These are phyloP conservation scores for Prinsepia uniflora DNA, from an alignment of 306 rosid species.

Conservation along the genomic window DNA sequence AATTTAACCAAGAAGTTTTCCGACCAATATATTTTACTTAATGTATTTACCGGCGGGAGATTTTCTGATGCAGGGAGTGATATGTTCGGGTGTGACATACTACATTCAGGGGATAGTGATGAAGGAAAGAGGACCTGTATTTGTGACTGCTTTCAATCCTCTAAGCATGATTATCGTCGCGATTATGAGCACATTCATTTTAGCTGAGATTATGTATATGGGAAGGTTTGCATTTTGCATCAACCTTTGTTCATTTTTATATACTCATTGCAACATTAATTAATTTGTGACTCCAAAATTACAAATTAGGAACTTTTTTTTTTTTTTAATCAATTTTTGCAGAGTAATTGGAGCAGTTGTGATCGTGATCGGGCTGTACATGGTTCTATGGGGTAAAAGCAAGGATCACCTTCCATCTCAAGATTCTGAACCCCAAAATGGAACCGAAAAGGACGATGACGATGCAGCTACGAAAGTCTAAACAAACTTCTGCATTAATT, in stretches of 20 bases:
- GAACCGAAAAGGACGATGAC: not conserved
- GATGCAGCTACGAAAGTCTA: slow-evolving; percentile 13
- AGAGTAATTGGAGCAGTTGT: slow-evolving; percentile 47
- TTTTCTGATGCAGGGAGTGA: slow-evolving; percentile 42
- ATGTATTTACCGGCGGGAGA: not conserved
- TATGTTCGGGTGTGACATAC: slow-evolving; percentile 37
- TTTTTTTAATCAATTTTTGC: not conserved
- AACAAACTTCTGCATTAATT: not conserved
- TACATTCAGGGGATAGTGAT: slow-evolving; percentile 42
- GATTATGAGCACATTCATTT: slow-evolving; percentile 33
- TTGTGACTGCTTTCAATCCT: slow-evolving; percentile 44
- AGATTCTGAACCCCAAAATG: too few relatives aligned
- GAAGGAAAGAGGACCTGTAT: slow-evolving; percentile 55
- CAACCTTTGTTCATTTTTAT: not conserved
- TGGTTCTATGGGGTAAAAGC: slow-evolving; percentile 53
- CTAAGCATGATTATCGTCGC: slow-evolving; percentile 48
- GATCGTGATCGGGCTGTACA: slow-evolving; percentile 41
- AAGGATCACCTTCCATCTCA: slow-evolving; percentile 25
- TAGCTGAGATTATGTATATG: slow-evolving; percentile 34
- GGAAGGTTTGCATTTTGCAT: slow-evolving; percentile 43
- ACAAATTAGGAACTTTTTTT: too few relatives aligned
- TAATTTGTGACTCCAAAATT: too few relatives aligned
- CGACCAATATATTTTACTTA: not conserved
- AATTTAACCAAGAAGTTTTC: not conserved
- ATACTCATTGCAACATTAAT: too few relatives aligned